Base-by-base conservation (phyloP, 148 eudicot species). In the Persicaria tinctoria region DNA sequence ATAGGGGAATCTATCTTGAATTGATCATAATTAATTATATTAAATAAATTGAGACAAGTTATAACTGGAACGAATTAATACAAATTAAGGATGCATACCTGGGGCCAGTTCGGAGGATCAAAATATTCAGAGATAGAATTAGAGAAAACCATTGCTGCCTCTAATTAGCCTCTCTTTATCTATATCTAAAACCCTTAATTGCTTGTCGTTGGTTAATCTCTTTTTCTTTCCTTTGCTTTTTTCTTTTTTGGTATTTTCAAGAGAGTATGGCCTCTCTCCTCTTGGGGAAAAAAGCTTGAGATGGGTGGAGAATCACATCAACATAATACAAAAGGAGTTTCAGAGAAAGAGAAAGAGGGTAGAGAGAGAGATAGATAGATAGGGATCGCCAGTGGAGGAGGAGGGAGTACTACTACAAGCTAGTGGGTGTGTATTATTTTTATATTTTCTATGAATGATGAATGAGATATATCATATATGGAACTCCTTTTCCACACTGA, bases 41-140 rank as follows among this genome's bases (percentile, higher is more conserved):
- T 32, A 32, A 32, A 32, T 32, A 32, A 32, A 32, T 32, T 32
- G 2, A 32, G 41, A 32, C 41, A 32, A 32, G 41, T 32, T 32
- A 32, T 32, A 32, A 32, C 3, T 32, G 41, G 41, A 32, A 32
- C 2, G 41, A 32, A 32, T 32, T 32, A 32, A 32, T 1, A 32
- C 41, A 32, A 32, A 23, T 23, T 23, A 23, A 32, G 41, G 41
- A 32, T 32, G 41, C 3, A 32, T 64, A 64, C 70, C 70, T 64
- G 70, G 45, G 38, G 70, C 70, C 70, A 64, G 5, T 64, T 64
- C 11, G 70, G 47, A 64, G 70, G 70, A 38, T 41, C 46, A 38
- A 64, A 64, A 14, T 11, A 64, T 17, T 64, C 70, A 4, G 62
- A 56, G 8, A 23, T 5, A 41, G 70, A 64, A 32, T 32, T 32